These are phyloP conservation scores for Kwoniella heveanensis DNA, from an alignment of 768 basidiomycete species.

Conservation along the genomic window DNA sequence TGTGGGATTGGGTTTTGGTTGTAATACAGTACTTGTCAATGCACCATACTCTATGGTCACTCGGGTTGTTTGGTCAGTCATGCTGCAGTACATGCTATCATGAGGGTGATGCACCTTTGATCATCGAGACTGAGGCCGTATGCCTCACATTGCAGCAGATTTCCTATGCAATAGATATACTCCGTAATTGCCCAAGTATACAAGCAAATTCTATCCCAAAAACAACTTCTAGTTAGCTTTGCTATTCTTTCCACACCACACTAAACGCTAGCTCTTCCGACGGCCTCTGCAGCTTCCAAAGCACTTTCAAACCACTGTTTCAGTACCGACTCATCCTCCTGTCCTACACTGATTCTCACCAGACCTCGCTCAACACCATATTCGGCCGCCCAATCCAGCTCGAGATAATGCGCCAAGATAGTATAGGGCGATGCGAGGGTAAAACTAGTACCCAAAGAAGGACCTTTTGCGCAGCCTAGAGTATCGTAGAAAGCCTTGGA, in stretches of 20 bases:
- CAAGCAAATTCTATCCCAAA: too few species aligned
- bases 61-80: too few species aligned
- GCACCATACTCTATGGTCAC: background rate
- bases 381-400: conserved; percentile 85
- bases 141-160: too few species aligned
- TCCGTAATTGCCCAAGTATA: too few species aligned
- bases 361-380: conserved; percentile 82
- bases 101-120: too few species aligned
- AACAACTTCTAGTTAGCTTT: too few species aligned
- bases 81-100: too few species aligned
- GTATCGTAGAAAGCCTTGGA: conserved; percentile 81
- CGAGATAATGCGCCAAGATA: conserved; percentile 83
- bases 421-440: conserved; percentile 93
- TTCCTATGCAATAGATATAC: too few species aligned
- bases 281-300: conserved; percentile 70
- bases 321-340: conserved; percentile 71
- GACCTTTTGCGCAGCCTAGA: conserved; percentile 82
- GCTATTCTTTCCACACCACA: too few species aligned
- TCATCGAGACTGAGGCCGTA: too few species aligned
- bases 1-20: background rate
- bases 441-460: conserved; percentile 83
- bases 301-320: conserved; percentile 67
- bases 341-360: conserved; percentile 86
- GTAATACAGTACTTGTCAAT: background rate
- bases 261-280: conserved; percentile 17